A percentile compares a stretch with the other conserved stretches of the same genome.
Evolutionary conservation across 257 asterid species (phyloP).

Genomic region (Cruciata laevipes): DNA sequence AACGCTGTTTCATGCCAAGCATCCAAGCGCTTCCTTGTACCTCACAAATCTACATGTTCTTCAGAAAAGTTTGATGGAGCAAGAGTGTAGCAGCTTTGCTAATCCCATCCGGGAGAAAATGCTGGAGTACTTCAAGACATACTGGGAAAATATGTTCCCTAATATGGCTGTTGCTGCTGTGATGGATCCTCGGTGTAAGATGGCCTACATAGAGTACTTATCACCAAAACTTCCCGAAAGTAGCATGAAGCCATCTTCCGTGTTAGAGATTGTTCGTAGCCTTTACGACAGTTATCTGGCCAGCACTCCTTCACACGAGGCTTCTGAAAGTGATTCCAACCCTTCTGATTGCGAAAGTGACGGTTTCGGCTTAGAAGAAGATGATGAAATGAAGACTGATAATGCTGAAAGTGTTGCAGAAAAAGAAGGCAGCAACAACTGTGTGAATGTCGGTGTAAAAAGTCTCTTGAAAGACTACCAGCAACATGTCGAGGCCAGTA

Average conservation of each 20-base stretch:
- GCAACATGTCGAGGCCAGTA: not conserved
- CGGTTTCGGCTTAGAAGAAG: not conserved
- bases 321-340: not conserved
- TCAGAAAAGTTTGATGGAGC: constrained; percentile 11
- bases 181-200: constrained; percentile 31
- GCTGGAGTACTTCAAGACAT: constrained; percentile 14
- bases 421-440: not conserved
- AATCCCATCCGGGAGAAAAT: constrained; percentile 14
- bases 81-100: constrained; percentile 15
- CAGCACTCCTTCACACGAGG: not conserved
- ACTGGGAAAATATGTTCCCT: constrained; percentile 19
- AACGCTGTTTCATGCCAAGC: not conserved
- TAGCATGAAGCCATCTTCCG: not conserved
- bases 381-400: not conserved
- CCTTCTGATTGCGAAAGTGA: not conserved
- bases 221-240: constrained; percentile 3
- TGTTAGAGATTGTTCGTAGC: constrained; percentile 16
- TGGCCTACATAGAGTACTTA: constrained; percentile 18
- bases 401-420: not conserved
- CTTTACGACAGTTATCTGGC: constrained; percentile 10
- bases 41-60: constrained; percentile 19
- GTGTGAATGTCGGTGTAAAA: not conserved
- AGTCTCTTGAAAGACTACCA: constrained; percentile 8
- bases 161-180: constrained; percentile 22
- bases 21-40: not conserved